A percentile compares a stretch with the other conserved stretches of the same genome.
phyloP scores from a whole-genome alignment of 805 yeast species.

The Sugiyamaella mastotermitis region DNA sequence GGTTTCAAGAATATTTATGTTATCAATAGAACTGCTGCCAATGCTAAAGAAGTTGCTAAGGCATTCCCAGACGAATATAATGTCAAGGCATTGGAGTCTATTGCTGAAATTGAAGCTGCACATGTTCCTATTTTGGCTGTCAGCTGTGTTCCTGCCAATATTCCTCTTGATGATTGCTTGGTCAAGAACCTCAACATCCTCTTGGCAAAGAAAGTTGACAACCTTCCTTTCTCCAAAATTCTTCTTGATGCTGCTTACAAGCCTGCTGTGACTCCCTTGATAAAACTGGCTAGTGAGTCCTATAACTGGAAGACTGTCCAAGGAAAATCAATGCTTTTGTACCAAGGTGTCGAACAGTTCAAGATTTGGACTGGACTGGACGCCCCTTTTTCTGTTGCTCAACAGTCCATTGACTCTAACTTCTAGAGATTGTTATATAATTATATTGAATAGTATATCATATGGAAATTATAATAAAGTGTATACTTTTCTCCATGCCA shows the following conservation, averaged over 20 bases:
- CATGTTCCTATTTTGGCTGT: slow-evolving; percentile 40
- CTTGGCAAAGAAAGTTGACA: slow-evolving; percentile 37
- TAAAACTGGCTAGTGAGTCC: slow-evolving; percentile 63
- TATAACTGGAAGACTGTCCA: slow-evolving; percentile 76
- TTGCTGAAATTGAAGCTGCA: slow-evolving; percentile 27
- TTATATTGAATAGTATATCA: no score
- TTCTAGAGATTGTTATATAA: no score
- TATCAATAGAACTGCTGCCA: slow-evolving; percentile 71
- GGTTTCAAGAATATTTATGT: slow-evolving; percentile 75
- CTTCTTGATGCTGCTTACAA: slow-evolving; percentile 93
- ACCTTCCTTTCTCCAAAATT: slow-evolving; percentile 42
- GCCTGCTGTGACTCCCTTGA: slow-evolving; percentile 79
- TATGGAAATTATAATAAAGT: no score
- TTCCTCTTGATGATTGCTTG: slow-evolving; percentile 53
- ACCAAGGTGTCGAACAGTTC: slow-evolving; percentile 90
- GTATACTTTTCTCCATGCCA: no score
- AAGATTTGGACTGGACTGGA: slow-evolving; percentile 50
- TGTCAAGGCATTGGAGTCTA: slow-evolving; percentile 31
- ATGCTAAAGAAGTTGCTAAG: slow-evolving; percentile 51
- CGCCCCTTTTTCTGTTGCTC: slow-evolving; percentile 24
- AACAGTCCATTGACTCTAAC: not conserved
- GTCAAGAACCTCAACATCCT: slow-evolving; percentile 42
- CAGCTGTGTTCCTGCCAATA: slow-evolving; percentile 80
- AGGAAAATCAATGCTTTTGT: slow-evolving; percentile 87
- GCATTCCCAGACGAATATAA: slow-evolving; percentile 57